Conservation (phyloP, 352 stramenopile genomes). For the Blastocystis sp. region DNA sequence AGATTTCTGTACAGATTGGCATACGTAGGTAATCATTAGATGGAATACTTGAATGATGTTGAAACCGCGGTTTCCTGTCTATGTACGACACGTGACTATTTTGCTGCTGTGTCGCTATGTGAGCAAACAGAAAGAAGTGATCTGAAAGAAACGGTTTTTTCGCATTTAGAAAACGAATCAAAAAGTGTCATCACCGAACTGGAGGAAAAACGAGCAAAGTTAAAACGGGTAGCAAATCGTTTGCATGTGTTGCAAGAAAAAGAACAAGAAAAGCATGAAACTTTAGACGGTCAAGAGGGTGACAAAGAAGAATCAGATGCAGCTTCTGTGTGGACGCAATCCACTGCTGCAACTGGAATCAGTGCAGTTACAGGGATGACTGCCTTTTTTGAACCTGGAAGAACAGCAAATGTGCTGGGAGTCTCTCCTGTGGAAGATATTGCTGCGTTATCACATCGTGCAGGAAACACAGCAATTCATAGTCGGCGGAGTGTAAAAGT, state of each 20-base stretch:
- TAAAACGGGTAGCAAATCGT: slow-evolving; percentile 6
- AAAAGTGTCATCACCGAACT: neutral
- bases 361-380: slow-evolving; percentile 25
- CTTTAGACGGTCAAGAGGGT: neutral
- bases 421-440: slow-evolving; percentile 33
- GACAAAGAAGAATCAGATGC: neutral
- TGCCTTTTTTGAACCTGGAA: neutral
- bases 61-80: neutral
- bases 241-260: neutral
- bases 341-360: neutral
- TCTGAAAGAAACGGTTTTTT: slow-evolving; percentile 1
- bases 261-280: neutral
- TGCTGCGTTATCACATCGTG: neutral
- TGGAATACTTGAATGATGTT: slow-evolving; percentile 23
- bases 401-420: neutral
- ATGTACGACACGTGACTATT: neutral
- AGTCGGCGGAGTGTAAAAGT: slow-evolving; percentile 7
- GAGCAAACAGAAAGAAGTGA: neutral
- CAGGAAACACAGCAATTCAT: slow-evolving; percentile 19
- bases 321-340: slow-evolving; percentile 1
- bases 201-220: slow-evolving; percentile 4
- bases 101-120: neutral
- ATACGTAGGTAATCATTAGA: neutral
- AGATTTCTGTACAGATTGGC: neutral
- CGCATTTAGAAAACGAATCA: neutral